These are phyloP conservation scores for Candida vartiovaarae DNA, from an alignment of 805 yeast species.

Conservation along the genomic window DNA sequence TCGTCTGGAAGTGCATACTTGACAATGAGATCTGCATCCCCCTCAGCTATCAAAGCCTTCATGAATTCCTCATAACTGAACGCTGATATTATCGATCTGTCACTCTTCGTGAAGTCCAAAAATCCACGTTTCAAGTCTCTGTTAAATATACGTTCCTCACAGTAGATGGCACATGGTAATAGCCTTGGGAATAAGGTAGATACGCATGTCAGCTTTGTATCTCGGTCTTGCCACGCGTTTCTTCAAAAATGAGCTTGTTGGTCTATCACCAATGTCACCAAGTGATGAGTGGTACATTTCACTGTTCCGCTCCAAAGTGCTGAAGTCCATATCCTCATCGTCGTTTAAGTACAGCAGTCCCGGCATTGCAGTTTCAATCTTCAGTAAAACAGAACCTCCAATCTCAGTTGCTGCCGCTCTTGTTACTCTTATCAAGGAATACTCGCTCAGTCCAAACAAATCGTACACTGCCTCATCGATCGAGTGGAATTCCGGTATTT, in stretches of 20 bases:
- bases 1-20: conserved; percentile 13
- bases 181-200: conserved; percentile 43
- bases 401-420: conserved; percentile 46
- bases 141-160: conserved; percentile 42
- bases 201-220: conserved; percentile 55
- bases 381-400: conserved; percentile 45
- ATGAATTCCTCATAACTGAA: conserved; percentile 22
- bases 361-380: conserved; percentile 48
- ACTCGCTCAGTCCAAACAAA: conserved; percentile 35
- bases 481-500: conserved; percentile 29
- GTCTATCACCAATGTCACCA: conserved; percentile 32
- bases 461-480: conserved; percentile 40
- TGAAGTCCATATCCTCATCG: conserved; percentile 30
- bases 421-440: conserved; percentile 43
- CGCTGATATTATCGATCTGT: conserved; percentile 25
- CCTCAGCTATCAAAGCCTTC: conserved; percentile 13
- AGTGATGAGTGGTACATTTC: conserved; percentile 16
- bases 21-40: conserved; percentile 8
- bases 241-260: conserved; percentile 45
- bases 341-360: conserved; percentile 45
- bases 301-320: conserved; percentile 13
- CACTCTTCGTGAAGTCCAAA: conserved; percentile 27
- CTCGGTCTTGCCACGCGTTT: conserved; percentile 55
- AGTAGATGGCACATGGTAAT: conserved; percentile 35
- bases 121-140: conserved; percentile 46